Evolutionary conservation across 371 early-diverging fungal genomes (phyloP).

Genomic region (Haplosporangium sp.): DNA sequence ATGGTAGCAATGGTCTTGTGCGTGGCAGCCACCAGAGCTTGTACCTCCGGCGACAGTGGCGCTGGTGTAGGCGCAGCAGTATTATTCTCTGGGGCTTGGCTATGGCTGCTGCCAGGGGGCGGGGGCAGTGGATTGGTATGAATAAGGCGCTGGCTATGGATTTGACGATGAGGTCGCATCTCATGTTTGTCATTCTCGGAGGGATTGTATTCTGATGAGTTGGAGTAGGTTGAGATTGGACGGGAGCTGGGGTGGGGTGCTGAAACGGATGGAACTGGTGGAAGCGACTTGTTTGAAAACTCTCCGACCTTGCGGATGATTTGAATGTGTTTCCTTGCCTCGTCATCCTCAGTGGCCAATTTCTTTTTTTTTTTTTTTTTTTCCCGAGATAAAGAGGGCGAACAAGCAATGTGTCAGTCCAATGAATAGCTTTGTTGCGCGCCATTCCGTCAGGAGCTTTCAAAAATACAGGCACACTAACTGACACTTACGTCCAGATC

Average conservation of each 20-base stretch:
- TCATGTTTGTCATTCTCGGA: conserved; percentile 15
- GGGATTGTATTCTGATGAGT: conserved; percentile 35
- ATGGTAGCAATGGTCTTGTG: conserved; percentile 53
- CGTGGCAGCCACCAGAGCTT: conserved; percentile 39
- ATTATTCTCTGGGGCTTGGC: neutral
- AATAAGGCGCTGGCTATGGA: neutral
- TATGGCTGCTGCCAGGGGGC: neutral
- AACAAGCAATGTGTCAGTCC: neutral
- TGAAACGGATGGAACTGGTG: conserved; percentile 29
- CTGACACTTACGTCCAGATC: conserved; percentile 39
- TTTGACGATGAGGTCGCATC: conserved; percentile 8
- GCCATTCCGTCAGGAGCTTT: neutral
- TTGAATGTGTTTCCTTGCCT: conserved; percentile 39
- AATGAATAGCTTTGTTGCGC: too few relatives aligned
- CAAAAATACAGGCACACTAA: neutral
- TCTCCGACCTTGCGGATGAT: conserved; percentile 50
- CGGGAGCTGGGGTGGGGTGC: conserved; percentile 8
- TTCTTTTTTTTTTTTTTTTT: conserved; percentile 11
- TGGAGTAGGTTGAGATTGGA: conserved; percentile 44
- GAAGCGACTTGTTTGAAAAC: conserved; percentile 43
- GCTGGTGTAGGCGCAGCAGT: conserved; percentile 32
- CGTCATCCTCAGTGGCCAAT: conserved; percentile 44
- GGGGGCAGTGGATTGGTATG: conserved; percentile 6
- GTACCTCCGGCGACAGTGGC: conserved; percentile 44
- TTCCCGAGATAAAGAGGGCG: conserved; percentile 1